Percentiles rank a stretch among this genome's conserved stretches.
Conservation (phyloP, 257 asterid genomes). For the Knoxia roxburghii region DNA sequence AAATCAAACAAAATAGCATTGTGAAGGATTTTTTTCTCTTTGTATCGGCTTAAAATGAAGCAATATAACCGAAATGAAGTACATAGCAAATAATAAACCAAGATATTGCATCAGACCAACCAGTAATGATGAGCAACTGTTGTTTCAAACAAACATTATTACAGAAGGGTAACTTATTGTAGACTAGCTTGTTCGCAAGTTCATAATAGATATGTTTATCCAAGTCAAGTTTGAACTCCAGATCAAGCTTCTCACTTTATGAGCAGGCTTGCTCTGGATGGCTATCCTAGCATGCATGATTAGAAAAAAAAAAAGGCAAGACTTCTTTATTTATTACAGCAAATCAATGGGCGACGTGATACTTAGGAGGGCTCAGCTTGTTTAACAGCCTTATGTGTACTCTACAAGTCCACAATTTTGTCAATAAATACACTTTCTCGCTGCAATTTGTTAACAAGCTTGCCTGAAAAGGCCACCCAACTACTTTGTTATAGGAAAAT, state of each 20-base stretch:
- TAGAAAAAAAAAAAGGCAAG: neutral
- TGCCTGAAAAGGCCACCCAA: too few species aligned
- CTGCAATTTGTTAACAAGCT: neutral
- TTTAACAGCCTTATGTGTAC: neutral
- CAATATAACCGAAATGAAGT: neutral
- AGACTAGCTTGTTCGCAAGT: neutral
- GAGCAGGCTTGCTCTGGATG: neutral
- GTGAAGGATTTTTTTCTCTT: neutral
- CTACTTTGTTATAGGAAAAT: neutral
- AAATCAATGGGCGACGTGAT: neutral
- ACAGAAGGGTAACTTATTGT: neutral
- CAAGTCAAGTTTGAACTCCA: neutral
- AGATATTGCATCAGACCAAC: neutral
- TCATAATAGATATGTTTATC: neutral
- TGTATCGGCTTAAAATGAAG: neutral
- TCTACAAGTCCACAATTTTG: neutral
- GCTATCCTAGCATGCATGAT: neutral
- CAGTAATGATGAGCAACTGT: neutral
- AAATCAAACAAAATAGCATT: neutral
- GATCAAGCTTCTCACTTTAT: neutral
- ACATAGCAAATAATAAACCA: neutral
- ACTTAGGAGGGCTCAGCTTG: neutral
- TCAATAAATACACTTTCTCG: neutral
- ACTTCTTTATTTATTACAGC: neutral
- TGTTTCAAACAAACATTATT: neutral